phyloP scores from a whole-genome alignment of 306 rosid genomes.

The Bauhinia variegata region DNA sequence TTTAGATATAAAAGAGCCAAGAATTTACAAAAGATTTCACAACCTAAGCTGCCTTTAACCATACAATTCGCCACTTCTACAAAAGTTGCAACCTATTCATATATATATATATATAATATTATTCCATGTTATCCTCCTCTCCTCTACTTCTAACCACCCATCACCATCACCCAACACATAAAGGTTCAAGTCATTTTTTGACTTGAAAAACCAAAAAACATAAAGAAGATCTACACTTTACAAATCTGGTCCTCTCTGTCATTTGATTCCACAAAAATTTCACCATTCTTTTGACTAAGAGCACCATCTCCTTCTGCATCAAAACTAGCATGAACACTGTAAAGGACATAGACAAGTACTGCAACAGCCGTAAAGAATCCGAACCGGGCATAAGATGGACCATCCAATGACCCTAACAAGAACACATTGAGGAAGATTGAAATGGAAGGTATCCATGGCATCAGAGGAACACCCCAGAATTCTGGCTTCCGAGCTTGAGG shows the following conservation, averaged over 20 bases:
- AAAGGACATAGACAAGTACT: slow-evolving; percentile 70
- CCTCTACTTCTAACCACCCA: slow-evolving; percentile 14
- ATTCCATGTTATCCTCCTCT: slow-evolving; percentile 29
- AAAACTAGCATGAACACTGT: slow-evolving; percentile 87
- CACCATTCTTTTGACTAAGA: slow-evolving; percentile 58
- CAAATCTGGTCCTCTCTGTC: slow-evolving; percentile 44
- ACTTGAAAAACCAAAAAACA: not conserved
- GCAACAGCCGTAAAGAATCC: slow-evolving; percentile 67
- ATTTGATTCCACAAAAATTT: slow-evolving; percentile 44
- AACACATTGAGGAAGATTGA: slow-evolving; percentile 83
- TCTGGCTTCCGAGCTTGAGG: slow-evolving; percentile 84
- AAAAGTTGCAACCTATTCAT: slow-evolving; percentile 47
- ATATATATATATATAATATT: slow-evolving; percentile 14
- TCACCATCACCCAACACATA: slow-evolving; percentile 27
- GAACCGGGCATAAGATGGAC: slow-evolving; percentile 76
- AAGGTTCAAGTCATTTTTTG: slow-evolving; percentile 25
- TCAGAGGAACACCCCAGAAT: slow-evolving; percentile 93
- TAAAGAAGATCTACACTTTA: slow-evolving; percentile 49
- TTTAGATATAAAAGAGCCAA: slow-evolving; percentile 1
- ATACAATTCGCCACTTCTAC: slow-evolving; percentile 56
- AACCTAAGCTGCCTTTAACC: slow-evolving; percentile 43
- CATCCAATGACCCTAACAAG: slow-evolving; percentile 70
- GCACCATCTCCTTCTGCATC: slow-evolving; percentile 71
- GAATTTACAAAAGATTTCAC: slow-evolving; percentile 42
- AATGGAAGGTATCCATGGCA: slow-evolving; percentile 92